Base-by-base conservation (phyloP, 352 stramenopile genomes). In the Phytopythium kandeliae region DNA sequence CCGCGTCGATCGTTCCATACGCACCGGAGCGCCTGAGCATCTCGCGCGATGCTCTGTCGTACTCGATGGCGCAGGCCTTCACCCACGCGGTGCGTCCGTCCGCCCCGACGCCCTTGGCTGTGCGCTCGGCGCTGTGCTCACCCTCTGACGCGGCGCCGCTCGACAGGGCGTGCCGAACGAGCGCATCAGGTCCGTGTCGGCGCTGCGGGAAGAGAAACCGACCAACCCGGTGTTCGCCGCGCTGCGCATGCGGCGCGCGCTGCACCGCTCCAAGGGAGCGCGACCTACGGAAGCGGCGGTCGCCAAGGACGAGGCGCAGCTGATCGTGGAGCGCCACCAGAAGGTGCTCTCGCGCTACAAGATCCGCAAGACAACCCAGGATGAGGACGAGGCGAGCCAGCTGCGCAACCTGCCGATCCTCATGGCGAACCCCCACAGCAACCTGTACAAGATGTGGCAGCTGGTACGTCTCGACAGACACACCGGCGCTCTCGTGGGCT, bases 261-360 rank as follows among this genome's bases (percentile, higher is more conserved):
- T 89, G 25, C 75, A 82, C 11, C 61, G 72, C 9, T 51, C 61
- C 4, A 67, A 65, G 22, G 45, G 45, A 6, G 11, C 30, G 3
- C 33, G 21, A 11, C 30, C 30, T 5, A 31, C 31, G 0, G 45
- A 51, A 5, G 10, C 31, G 1, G 6, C 19, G 3, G 61, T 62
- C 6, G 19, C 65, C 13, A 37, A 61, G 4, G 54, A 86, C 30
- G 78, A 89, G 21, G 53, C 55, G 0, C 62, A 86, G 35, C 75
- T 60, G 5, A 89, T 80, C 41, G 48, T 82, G 12, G 66, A 85
- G 17, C 72, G 81, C 3, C 81, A 92, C 44, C 72, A 78, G 41
- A 90, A 90, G 22, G 81, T 92, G 40, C 58, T 92, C 0, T 69
- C 74, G 19, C 52, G 73, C 30, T 92, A 92, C 56, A 90, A 85